These are phyloP conservation scores for Aspergillus homomorphus DNA, from an alignment of 495 filamentous ascomycete genomes.

Conservation along the genomic window DNA sequence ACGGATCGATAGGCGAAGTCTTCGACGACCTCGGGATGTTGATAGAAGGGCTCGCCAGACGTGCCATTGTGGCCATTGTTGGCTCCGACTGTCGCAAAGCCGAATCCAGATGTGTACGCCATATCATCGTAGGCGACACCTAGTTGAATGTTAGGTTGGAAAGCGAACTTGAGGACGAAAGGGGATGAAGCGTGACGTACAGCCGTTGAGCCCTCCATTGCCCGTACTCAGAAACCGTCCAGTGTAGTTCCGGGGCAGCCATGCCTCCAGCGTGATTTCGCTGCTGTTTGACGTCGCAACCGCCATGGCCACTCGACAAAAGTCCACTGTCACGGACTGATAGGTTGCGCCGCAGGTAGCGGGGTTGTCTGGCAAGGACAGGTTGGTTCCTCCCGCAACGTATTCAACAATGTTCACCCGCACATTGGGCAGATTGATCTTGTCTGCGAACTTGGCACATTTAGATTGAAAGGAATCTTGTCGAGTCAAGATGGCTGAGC, in stretches of 20 bases:
- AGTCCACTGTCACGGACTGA: slow-evolving; percentile 44
- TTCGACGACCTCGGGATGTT: slow-evolving; percentile 30
- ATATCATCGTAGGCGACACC: neutral
- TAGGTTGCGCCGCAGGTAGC: slow-evolving; percentile 38
- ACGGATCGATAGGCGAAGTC: slow-evolving; percentile 49
- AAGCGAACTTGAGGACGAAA: neutral
- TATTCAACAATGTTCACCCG: slow-evolving; percentile 40
- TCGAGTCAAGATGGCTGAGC: slow-evolving; percentile 17
- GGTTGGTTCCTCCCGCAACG: slow-evolving; percentile 46
- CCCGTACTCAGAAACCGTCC: slow-evolving; percentile 54
- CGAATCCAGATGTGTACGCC: neutral
- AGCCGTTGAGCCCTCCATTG: slow-evolving; percentile 56
- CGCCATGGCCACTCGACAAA: slow-evolving; percentile 56
- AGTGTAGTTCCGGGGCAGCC: slow-evolving; percentile 53
- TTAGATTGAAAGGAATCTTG: slow-evolving; percentile 29
- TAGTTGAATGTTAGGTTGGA: slow-evolving; percentile 7
- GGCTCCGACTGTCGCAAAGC: neutral
- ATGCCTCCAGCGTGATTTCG: slow-evolving; percentile 55
- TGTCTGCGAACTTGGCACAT: slow-evolving; percentile 30
- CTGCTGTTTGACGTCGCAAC: slow-evolving; percentile 53
- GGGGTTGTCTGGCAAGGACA: slow-evolving; percentile 46
- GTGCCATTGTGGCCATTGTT: slow-evolving; percentile 1
- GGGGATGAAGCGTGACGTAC: slow-evolving; percentile 28
- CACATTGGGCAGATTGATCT: slow-evolving; percentile 37
- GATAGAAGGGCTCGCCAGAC: neutral